A percentile compares a stretch with the other conserved stretches of the same genome.
phyloP scores from a whole-genome alignment of 768 basidiomycete genomes.

The Termitomyces eurrhizus region DNA sequence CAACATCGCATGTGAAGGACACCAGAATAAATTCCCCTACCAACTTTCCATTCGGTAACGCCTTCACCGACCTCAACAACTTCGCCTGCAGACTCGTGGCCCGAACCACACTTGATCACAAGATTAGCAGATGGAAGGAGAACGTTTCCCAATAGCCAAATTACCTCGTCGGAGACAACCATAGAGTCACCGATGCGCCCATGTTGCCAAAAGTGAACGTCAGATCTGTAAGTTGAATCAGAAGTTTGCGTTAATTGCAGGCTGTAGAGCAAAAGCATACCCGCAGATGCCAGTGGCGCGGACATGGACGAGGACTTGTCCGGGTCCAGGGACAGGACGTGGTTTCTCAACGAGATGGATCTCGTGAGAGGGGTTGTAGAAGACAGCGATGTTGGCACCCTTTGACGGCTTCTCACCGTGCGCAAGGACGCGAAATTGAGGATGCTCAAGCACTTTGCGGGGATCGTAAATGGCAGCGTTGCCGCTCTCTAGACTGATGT shows the following conservation, averaged over 20 bases:
- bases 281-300: constrained; percentile 70
- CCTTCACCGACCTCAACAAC: constrained; percentile 61
- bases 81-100: constrained; percentile 70
- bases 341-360: constrained; percentile 69
- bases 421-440: constrained; percentile 49
- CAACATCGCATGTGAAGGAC: not conserved
- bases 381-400: constrained; percentile 54
- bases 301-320: constrained; percentile 64
- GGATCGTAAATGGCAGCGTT: constrained; percentile 51
- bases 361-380: constrained; percentile 60
- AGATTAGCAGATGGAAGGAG: not conserved
- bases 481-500: constrained; percentile 24
- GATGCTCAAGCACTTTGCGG: constrained; percentile 51
- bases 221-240: constrained; percentile 40
- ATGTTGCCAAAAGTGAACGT: constrained; percentile 74
- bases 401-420: constrained; percentile 45
- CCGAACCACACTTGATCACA: constrained; percentile 52
- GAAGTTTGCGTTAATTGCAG: not conserved
- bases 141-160: not conserved
- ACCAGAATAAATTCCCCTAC: constrained; percentile 23
- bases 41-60: constrained; percentile 62
- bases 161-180: constrained; percentile 64
- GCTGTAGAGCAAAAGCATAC: constrained; percentile 28
- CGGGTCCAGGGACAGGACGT: constrained; percentile 53
- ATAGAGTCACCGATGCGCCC: constrained; percentile 66